Conservation (phyloP, 2,329 filamentous ascomycete species). For the Fusarium floridanum region DNA sequence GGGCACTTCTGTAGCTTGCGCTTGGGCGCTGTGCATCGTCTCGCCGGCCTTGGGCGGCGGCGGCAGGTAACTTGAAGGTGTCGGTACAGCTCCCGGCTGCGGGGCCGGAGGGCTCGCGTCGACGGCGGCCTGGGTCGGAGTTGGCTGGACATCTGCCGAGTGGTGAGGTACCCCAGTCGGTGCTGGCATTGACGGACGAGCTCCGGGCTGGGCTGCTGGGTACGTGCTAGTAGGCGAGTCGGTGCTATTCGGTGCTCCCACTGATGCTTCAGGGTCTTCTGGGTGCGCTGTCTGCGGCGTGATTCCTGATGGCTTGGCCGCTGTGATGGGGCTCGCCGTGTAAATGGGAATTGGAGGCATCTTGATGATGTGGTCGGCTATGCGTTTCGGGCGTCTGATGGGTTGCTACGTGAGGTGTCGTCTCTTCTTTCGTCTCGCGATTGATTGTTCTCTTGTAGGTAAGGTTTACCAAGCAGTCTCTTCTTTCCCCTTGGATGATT, state of each 20-base stretch:
- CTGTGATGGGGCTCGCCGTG: constrained; percentile 69
- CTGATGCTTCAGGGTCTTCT: constrained; percentile 33
- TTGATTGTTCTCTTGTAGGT: not conserved
- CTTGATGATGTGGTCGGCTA: constrained; percentile 19
- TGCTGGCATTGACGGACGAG: constrained; percentile 55
- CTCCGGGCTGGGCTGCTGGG: constrained; percentile 43
- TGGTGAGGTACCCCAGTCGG: constrained; percentile 56
- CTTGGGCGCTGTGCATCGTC: constrained; percentile 53
- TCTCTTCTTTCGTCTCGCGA: not conserved
- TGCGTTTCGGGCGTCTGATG: not conserved
- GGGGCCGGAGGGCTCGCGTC: constrained; percentile 63
- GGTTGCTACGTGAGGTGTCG: not conserved
- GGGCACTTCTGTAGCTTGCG: constrained; percentile 54
- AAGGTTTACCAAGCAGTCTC: not conserved
- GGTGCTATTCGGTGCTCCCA: constrained; percentile 41
- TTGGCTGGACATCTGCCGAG: constrained; percentile 55
- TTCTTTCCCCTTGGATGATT: not conserved
- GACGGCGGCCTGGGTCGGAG: constrained; percentile 56
- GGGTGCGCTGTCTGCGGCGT: constrained; percentile 60
- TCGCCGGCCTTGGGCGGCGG: constrained; percentile 67
- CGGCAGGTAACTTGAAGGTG: constrained; percentile 56
- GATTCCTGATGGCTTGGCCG: constrained; percentile 64
- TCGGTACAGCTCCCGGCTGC: constrained; percentile 69
- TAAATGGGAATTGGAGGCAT: constrained; percentile 75
- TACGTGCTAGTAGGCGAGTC: constrained; percentile 51